phyloP scores from a whole-genome alignment of 345 rosid species.

The Nasturtium officinale region DNA sequence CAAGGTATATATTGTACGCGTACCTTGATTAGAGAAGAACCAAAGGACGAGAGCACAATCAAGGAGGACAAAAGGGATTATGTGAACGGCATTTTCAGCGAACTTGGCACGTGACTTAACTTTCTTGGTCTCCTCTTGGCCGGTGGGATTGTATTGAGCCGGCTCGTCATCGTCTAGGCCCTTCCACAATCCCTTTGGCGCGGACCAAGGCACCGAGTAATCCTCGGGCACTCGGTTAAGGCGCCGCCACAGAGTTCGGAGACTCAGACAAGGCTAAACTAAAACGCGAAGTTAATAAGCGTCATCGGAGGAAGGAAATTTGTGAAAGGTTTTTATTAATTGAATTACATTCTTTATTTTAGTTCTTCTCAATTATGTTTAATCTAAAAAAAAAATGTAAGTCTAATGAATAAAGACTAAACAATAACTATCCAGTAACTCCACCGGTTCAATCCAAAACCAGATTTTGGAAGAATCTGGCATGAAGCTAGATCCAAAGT shows the following conservation, averaged over 20 bases:
- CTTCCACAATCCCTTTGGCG: conserved; percentile 48
- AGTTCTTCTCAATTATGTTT: background rate
- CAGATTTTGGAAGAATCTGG: background rate
- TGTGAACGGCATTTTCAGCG: conserved; percentile 78
- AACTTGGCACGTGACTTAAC: conserved; percentile 63
- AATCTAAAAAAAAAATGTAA: background rate
- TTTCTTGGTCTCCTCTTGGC: conserved; percentile 57
- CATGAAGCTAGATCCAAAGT: background rate
- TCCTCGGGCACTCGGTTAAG: conserved; percentile 64
- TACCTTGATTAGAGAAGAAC: conserved; percentile 84
- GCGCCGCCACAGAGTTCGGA: conserved; percentile 42
- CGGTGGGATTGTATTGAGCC: conserved; percentile 48
- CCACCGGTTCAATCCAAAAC: background rate
- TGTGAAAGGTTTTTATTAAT: conserved; percentile 27
- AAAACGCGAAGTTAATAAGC: conserved; percentile 23
- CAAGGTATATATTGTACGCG: background rate
- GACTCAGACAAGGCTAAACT: conserved; percentile 36
- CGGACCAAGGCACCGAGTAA: conserved; percentile 50
- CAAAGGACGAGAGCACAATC: conserved; percentile 75
- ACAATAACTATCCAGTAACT: background rate
- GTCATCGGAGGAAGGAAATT: conserved; percentile 42
- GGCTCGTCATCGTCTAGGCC: conserved; percentile 45
- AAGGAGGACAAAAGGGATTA: conserved; percentile 78
- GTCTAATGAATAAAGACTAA: background rate
- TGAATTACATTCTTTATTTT: no score